These are phyloP conservation scores for Pseudozyma hubeiensis DNA, from an alignment of 1,284 basidiomycete species.

Conservation along the genomic window DNA sequence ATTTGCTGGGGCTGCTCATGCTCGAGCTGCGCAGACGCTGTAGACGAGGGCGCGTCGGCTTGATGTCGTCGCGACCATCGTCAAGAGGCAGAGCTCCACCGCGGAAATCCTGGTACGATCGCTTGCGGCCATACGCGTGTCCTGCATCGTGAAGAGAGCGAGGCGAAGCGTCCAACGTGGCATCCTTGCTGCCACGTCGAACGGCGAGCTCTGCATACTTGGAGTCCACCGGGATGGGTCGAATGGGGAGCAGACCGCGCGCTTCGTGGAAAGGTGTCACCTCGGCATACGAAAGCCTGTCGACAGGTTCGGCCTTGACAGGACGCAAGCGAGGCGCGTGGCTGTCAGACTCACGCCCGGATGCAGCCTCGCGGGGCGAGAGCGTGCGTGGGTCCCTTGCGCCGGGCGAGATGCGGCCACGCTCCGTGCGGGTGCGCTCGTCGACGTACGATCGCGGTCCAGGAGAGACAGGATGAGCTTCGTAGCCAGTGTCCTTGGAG, in stretches of 20 bases:
- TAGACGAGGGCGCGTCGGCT: conserved; percentile 23
- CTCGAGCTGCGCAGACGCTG: conserved; percentile 49
- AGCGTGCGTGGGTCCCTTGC: conserved; percentile 8
- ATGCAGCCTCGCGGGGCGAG: conserved; percentile 10
- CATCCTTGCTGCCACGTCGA: conserved; percentile 23
- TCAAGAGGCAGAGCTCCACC: conserved; percentile 8
- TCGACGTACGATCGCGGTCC: conserved; percentile 11
- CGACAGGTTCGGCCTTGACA: conserved; percentile 13
- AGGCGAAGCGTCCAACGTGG: not conserved
- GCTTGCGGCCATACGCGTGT: conserved; percentile 33
- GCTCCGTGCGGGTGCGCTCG: conserved; percentile 5
- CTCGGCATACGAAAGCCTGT: conserved; percentile 29
- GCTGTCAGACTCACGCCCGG: conserved; percentile 12
- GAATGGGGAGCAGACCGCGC: conserved; percentile 44
- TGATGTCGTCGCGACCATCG: conserved; percentile 8
- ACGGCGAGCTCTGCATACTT: conserved; percentile 22
- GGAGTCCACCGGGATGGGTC: conserved; percentile 43
- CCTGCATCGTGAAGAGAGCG: conserved; percentile 11
- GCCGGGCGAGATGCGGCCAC: conserved; percentile 20
- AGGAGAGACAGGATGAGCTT: conserved; percentile 12
- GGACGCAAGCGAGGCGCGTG: conserved; percentile 15
- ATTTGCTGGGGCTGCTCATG: conserved; percentile 22
- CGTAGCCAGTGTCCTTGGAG: conserved; percentile 11
- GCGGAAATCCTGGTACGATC: conserved; percentile 37
- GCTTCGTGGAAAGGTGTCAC: conserved; percentile 48